Evolutionary conservation across 2,329 filamentous ascomycete species (phyloP).

Genomic region (Fusarium sp.): DNA sequence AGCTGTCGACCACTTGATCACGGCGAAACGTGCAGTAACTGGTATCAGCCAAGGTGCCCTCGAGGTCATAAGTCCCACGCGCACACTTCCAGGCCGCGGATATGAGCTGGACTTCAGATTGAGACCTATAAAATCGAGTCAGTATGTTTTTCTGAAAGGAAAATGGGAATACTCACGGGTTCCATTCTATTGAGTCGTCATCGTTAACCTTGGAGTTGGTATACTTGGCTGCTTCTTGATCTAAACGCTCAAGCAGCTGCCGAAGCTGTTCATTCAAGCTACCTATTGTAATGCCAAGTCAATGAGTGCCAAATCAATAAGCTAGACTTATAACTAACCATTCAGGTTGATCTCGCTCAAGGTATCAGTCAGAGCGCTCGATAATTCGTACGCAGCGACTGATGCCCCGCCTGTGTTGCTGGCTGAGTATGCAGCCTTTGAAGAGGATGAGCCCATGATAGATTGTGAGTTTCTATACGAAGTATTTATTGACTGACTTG

Average conservation of each 20-base stretch:
- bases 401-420: slow-evolving; percentile 21
- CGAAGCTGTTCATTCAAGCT: slow-evolving; percentile 19
- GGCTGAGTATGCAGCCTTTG: slow-evolving; percentile 20
- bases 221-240: slow-evolving; percentile 35
- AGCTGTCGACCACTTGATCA: slow-evolving; percentile 11
- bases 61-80: slow-evolving; percentile 16
- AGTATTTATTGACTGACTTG: background rate
- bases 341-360: slow-evolving; percentile 17
- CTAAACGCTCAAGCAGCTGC: slow-evolving; percentile 31
- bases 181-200: slow-evolving; percentile 22
- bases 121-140: slow-evolving; percentile 5
- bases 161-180: slow-evolving; percentile 6
- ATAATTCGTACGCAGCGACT: slow-evolving; percentile 15
- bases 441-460: slow-evolving; percentile 21
- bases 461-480: background rate
- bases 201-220: slow-evolving; percentile 30
- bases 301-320: background rate
- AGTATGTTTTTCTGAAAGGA: background rate
- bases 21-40: slow-evolving; percentile 15
- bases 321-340: background rate
- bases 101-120: slow-evolving; percentile 26
- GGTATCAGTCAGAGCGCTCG: slow-evolving; percentile 7
- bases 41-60: slow-evolving; percentile 8
- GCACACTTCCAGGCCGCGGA: slow-evolving; percentile 35
- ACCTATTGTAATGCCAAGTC: background rate